Evolutionary conservation across 163 green algal species (phyloP).

Genomic region (Scenedesmus sp.): DNA sequence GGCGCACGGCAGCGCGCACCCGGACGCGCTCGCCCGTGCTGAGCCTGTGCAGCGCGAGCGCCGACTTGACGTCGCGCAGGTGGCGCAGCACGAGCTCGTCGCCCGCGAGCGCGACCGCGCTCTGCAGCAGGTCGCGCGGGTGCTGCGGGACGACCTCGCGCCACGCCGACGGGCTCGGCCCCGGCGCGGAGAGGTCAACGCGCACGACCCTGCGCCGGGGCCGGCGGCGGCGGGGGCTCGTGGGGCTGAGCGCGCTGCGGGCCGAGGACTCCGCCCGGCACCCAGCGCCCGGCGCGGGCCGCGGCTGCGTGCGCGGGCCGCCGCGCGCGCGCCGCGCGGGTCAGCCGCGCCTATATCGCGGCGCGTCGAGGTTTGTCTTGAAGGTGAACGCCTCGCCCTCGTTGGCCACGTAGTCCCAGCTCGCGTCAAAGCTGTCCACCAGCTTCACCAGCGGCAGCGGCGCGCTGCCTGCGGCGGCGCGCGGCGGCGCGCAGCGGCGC

Average conservation of each 20-base stretch:
- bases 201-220: conserved; percentile 46
- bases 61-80: conserved; percentile 55
- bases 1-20: not conserved
- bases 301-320: too few relatives aligned
- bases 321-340: too few relatives aligned
- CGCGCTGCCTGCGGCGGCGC: conserved; percentile 30
- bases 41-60: conserved; percentile 47
- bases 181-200: conserved; percentile 25
- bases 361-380: conserved; percentile 86
- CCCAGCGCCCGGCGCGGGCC: conserved; percentile 1
- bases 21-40: conserved; percentile 42
- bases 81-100: conserved; percentile 76
- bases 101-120: conserved; percentile 74
- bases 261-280: too few relatives aligned
- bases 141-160: conserved; percentile 83
- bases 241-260: too few relatives aligned
- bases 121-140: conserved; percentile 83
- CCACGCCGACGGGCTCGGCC: conserved; percentile 60
- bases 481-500: not conserved
- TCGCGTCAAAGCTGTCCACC: conserved; percentile 85
- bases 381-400: conserved; percentile 75
- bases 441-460: conserved; percentile 80
- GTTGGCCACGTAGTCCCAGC: conserved; percentile 71
- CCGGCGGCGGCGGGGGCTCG: too few relatives aligned
- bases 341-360: conserved; percentile 81